phyloP scores from a whole-genome alignment of 441 rosid species.

The Corymbia citriodora region DNA sequence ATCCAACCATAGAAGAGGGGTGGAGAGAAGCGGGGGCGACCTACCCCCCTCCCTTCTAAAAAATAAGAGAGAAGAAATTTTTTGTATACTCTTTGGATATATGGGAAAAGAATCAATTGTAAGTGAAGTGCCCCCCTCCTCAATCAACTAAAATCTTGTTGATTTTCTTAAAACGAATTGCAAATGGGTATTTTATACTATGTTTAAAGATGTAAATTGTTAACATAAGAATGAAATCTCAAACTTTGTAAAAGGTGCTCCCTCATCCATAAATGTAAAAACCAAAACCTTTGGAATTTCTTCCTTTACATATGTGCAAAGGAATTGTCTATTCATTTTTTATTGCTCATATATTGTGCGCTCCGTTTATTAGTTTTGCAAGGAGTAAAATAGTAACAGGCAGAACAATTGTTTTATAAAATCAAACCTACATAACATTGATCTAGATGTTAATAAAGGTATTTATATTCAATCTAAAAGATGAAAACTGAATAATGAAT shows the following conservation, averaged over 20 bases:
- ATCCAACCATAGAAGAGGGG: background rate
- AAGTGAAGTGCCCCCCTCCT: too few species aligned
- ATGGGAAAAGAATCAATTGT: too few species aligned
- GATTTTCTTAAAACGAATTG: background rate
- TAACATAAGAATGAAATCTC: too few species aligned
- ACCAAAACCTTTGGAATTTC: background rate
- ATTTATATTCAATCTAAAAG: background rate
- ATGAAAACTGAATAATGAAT: fast-evolving
- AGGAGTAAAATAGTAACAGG: background rate
- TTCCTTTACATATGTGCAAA: background rate
- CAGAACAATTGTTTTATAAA: background rate
- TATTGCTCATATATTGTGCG: background rate
- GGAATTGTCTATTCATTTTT: background rate
- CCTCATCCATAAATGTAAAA: background rate
- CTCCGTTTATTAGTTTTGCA: background rate
- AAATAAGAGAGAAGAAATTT: fast-evolving
- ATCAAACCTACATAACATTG: background rate
- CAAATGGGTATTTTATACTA: background rate
- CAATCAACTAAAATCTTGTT: background rate
- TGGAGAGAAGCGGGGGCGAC: background rate
- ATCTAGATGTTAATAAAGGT: background rate
- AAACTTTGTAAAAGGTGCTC: background rate
- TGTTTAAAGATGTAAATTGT: background rate
- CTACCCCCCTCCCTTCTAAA: background rate
- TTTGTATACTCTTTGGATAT: fast-evolving